Percentiles rank a stretch among this genome's conserved stretches.
Evolutionary conservation across 2,329 filamentous ascomycete species (phyloP).

Genomic region (Taxawa tesnikishii): DNA sequence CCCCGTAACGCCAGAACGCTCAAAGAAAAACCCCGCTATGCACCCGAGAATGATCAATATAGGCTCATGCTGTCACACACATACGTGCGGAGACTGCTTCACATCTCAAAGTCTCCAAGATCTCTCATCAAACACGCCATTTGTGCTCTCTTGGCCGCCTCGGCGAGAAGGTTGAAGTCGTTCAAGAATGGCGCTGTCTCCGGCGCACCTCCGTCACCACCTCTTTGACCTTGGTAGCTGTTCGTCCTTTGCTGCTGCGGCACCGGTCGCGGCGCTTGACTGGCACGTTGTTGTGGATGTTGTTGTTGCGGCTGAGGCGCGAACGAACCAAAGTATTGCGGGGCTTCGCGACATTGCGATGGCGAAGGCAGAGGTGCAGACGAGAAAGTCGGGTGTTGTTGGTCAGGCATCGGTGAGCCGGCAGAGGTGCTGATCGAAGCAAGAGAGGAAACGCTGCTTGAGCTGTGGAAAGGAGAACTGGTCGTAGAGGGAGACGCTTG

Average conservation of each 20-base stretch:
- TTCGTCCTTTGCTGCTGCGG: slow-evolving; percentile 10
- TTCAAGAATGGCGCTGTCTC: slow-evolving; percentile 55
- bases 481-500: slow-evolving; percentile 14
- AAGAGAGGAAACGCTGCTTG: slow-evolving; percentile 29
- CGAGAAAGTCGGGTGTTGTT: slow-evolving; percentile 19
- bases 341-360: slow-evolving; percentile 16
- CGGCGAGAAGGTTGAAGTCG: slow-evolving; percentile 76
- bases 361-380: slow-evolving; percentile 20
- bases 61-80: too few relatives aligned
- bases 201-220: slow-evolving; percentile 16
- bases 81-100: slow-evolving; percentile 1
- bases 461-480: slow-evolving; percentile 27
- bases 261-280: slow-evolving; percentile 14
- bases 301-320: slow-evolving; percentile 14
- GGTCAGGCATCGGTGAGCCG: slow-evolving; percentile 9
- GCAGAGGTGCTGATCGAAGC: slow-evolving; percentile 15
- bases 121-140: slow-evolving; percentile 82
- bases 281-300: slow-evolving; percentile 12
- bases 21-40: neutral
- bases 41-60: slow-evolving; percentile 1
- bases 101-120: slow-evolving; percentile 59
- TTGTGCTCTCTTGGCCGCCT: slow-evolving; percentile 86
- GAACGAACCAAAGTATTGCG: slow-evolving; percentile 20
- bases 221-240: slow-evolving; percentile 18
- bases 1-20: neutral